Conservation (phyloP, 176 grass and related monocot species). For the Guadua angustifolia region DNA sequence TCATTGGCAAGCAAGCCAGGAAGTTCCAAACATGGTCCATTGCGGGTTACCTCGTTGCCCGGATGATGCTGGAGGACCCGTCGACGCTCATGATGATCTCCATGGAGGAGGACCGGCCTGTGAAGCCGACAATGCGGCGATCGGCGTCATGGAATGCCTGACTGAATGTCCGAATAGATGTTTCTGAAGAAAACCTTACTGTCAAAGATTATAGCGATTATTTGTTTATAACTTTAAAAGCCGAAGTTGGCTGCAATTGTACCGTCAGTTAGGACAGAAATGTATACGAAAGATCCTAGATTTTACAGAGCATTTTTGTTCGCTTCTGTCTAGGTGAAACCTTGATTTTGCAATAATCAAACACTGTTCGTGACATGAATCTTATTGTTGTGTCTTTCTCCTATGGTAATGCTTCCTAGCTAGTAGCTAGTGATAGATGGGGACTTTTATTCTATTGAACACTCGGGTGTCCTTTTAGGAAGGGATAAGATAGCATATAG, state of each 20-base stretch:
- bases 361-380: not conserved
- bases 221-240: not conserved
- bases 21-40: conserved; percentile 97
- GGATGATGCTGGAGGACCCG: conserved; percentile 96
- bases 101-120: conserved; percentile 85
- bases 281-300: conserved; percentile 42
- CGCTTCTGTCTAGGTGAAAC: conserved; percentile 20
- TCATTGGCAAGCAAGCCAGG: conserved; percentile 86
- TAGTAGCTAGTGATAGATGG: not conserved
- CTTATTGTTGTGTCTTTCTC: not conserved
- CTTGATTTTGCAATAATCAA: conserved; percentile 37
- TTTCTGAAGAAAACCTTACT: not conserved
- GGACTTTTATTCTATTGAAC: too few species aligned
- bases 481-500: too few species aligned
- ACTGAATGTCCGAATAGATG: conserved; percentile 34
- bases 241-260: conserved; percentile 18
- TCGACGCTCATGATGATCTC: conserved; percentile 86
- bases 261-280: conserved; percentile 47
- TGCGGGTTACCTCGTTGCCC: conserved; percentile 80
- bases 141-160: conserved; percentile 79
- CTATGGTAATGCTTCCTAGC: not conserved
- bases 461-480: too few species aligned
- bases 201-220: conserved; percentile 5
- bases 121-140: conserved; percentile 68
- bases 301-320: conserved; percentile 18